phyloP scores from a whole-genome alignment of 208 protist species.

The Ichthyophonus hoferi region DNA sequence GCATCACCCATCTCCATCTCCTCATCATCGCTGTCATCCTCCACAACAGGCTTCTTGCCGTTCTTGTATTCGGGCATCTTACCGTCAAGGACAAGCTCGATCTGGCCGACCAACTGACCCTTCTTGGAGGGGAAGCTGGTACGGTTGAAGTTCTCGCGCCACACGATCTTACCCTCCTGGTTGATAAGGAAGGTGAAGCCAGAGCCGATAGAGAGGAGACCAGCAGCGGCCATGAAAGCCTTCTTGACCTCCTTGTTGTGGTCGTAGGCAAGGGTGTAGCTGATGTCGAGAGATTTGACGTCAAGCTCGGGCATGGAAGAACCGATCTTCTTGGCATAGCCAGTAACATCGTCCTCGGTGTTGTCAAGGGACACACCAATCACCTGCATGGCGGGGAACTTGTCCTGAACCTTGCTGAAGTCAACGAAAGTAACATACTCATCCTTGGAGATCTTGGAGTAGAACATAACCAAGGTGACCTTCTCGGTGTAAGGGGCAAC shows the following conservation, averaged over 20 bases:
- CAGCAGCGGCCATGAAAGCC: neutral
- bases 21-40: neutral
- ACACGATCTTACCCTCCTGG: slow-evolving; percentile 7
- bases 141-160: slow-evolving; percentile 14
- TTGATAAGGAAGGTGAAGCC: neutral
- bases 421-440: slow-evolving; percentile 25
- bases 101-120: slow-evolving; percentile 5
- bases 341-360: slow-evolving; percentile 17
- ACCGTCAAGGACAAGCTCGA: neutral
- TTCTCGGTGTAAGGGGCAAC: neutral
- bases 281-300: neutral
- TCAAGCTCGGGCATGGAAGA: slow-evolving; percentile 12
- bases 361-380: slow-evolving; percentile 29
- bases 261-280: slow-evolving; percentile 11
- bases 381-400: neutral
- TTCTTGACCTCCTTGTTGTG: neutral
- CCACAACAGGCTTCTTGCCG: neutral
- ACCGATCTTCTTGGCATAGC: slow-evolving; percentile 20
- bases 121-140: neutral
- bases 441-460: slow-evolving; percentile 22
- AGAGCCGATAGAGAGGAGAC: neutral
- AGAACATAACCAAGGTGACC: slow-evolving; percentile 22
- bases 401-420: neutral
- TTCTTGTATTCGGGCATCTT: slow-evolving; percentile 9
- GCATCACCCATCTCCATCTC: neutral